Evolutionary conservation across 768 basidiomycete species (phyloP).

Genomic region (Tulasnella sp.): DNA sequence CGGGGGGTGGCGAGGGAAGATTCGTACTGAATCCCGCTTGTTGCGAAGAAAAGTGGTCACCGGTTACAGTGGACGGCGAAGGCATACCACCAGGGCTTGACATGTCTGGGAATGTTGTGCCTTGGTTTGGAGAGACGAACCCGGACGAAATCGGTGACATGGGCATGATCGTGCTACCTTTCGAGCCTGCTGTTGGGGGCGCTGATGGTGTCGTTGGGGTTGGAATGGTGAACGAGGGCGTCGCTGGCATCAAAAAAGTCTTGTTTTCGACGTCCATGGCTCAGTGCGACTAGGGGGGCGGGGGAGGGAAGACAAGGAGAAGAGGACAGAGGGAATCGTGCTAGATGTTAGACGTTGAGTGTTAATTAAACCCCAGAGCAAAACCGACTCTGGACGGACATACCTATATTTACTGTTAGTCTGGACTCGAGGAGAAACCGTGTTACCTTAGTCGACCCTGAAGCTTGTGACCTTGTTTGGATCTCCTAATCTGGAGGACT

Average conservation of each 20-base stretch:
- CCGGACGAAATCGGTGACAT: neutral
- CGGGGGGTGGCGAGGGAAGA: neutral
- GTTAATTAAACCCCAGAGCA: neutral
- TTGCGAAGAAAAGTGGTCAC: too few relatives aligned
- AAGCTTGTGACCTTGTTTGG: neutral
- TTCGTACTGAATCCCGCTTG: too few relatives aligned
- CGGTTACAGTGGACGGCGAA: neutral
- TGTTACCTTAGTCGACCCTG: neutral
- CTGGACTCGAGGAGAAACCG: neutral
- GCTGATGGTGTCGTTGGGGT: neutral
- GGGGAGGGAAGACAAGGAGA: neutral
- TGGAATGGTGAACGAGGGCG: neutral
- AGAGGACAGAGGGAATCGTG: neutral
- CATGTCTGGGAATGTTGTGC: neutral
- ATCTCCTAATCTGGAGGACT: neutral
- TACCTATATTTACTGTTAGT: neutral
- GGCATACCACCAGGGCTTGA: neutral
- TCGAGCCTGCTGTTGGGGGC: neutral
- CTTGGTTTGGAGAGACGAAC: neutral
- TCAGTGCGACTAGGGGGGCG: neutral
- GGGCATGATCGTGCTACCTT: neutral
- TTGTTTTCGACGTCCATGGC: neutral
- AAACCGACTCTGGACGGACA: neutral
- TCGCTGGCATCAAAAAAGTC: neutral
- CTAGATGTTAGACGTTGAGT: neutral